Base-by-base conservation (phyloP, 176 grass and related monocot genomes). In the Echinochloa phyllopogon region DNA sequence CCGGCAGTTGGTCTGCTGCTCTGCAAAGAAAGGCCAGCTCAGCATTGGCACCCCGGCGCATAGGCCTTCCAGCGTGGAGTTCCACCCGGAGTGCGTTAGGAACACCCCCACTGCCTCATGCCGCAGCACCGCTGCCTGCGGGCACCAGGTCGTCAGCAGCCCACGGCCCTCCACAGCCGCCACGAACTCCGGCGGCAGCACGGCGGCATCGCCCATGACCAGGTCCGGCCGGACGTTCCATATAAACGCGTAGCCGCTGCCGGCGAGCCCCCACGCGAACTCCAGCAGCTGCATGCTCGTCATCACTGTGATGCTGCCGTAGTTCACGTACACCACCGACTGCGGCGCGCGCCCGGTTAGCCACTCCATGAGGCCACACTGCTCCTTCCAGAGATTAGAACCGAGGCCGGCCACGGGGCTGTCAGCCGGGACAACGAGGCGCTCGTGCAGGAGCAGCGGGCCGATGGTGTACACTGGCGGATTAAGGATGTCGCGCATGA, bases 11-110 rank as follows among this genome's bases (percentile, higher is more conserved):
- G 92, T 87, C n/a, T 83, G 92, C 45, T 97, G 95, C 84, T 97
- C 92, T 0, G 90, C 92, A 6, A 97, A 97, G 87, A 94, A 97
- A 0, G 95, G 90, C 95, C 92, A 97, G 73, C 90, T 81, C 5
- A 97, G 72, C 90, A 97, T 92, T 0, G 94, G 92, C 59, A 97
- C 86, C 8, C 88, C 92, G 0, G 52, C 68, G 44, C 83, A 87
- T 14, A 94, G 72, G 75, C 91, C 94, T 70, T 97, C 91, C 14
- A 94, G 49, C 8, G 90, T 87, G 0, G 92, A 97, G 81, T 97
- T 97, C 94, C 94, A 97, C 14, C 94, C 90, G 57, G 88, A 87
- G 60, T 94, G 94, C 55, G 86, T 91, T 0, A 96, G 82, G 86
- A 96, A 96, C 33, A 89, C 84, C 0, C 91, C 87, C 1, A 96